Evolutionary conservation across 306 rosid species (phyloP), one percentile per base, ranked within the genome.

Genomic region (Sicyos baderoa): DNA sequence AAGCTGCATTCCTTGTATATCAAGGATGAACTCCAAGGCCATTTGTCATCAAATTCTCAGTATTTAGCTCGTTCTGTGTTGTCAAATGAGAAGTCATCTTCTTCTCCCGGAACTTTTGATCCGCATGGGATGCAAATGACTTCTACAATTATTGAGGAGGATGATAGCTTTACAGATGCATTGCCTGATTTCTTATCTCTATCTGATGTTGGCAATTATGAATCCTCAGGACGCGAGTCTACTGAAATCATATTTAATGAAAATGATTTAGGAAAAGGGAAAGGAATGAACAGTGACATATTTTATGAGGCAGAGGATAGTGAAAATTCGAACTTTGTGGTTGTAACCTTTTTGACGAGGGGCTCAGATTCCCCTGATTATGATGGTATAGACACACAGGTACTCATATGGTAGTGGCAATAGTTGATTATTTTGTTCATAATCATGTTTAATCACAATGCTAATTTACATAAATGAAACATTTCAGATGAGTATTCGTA

Each of bases 351-450:
- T 74, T 76, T 74, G 57, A 85, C 91, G 12, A 86, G 88, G 85
- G 85, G 86, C 78, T 82, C 96, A 58, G 72, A 74, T 74, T 89
- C 97, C 15, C 83, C 88, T 65, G 84, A 84, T 80, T 93, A 93
- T 75, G 85, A 90, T 77, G 99, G 99, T 61, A 82, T 80, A 63
- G 99, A 93, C 74, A 88, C 97, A 66, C 90, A 93, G 99, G 99
- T 93, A 64, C 21, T 21, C 48, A 14, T 66, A 50, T 79, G 37
- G 53, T 49, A 15, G 14, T 70, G 70, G 68, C 77, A 32, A 44
- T 27, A 42, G 40, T 57, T 27, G 6, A 23, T 57, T 27, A 47
- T 58, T 47, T 55, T 23, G 7, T 15, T 32, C 45, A 17, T 16
- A 7, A 18, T 56, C 42, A 72, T 45, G 37, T 73, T 76, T 67